Conservation (phyloP, 2,329 filamentous ascomycete genomes). For the Ascomycota sp. region DNA sequence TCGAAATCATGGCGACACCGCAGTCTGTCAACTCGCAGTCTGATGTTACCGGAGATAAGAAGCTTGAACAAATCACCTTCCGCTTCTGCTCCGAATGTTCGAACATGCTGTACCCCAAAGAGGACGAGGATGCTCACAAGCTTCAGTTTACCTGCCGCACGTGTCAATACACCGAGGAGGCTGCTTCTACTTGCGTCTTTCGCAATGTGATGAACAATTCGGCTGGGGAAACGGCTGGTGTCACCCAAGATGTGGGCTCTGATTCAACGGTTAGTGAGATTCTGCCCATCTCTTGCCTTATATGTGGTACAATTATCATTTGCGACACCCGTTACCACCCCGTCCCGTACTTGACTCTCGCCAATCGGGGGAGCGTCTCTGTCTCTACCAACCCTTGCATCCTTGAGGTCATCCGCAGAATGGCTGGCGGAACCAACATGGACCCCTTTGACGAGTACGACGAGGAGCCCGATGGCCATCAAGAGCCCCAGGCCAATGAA, state of each 20-base stretch:
- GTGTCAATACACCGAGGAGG: slow-evolving; percentile 77
- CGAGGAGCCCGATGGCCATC: slow-evolving; percentile 14
- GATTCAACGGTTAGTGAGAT: slow-evolving; percentile 88
- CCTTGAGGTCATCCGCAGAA: no score
- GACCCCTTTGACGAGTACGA: slow-evolving; percentile 18
- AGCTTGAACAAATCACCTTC: slow-evolving; percentile 72
- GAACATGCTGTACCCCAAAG: slow-evolving; percentile 94
- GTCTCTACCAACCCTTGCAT: no score
- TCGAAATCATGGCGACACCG: slow-evolving; percentile 37
- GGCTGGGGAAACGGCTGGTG: slow-evolving; percentile 85
- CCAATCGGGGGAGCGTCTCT: slow-evolving; percentile 4
- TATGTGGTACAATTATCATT: slow-evolving; percentile 23
- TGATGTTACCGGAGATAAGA: slow-evolving; percentile 23
- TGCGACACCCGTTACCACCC: slow-evolving; percentile 19
- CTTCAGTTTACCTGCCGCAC: slow-evolving; percentile 93
- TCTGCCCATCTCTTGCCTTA: slow-evolving; percentile 22
- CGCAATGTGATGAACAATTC: slow-evolving; percentile 84
- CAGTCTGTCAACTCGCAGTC: slow-evolving; percentile 26
- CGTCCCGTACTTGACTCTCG: slow-evolving; percentile 6
- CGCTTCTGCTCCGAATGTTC: slow-evolving; percentile 98
- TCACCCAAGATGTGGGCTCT: slow-evolving; percentile 89
- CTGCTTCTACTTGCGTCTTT: slow-evolving; percentile 79
- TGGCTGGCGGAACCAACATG: no score
- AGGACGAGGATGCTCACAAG: slow-evolving; percentile 65
- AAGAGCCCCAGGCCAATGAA: slow-evolving; percentile 4